Evolutionary conservation across 2,329 filamentous ascomycete species (phyloP).

Genomic region (Fusarium liriodendri): DNA sequence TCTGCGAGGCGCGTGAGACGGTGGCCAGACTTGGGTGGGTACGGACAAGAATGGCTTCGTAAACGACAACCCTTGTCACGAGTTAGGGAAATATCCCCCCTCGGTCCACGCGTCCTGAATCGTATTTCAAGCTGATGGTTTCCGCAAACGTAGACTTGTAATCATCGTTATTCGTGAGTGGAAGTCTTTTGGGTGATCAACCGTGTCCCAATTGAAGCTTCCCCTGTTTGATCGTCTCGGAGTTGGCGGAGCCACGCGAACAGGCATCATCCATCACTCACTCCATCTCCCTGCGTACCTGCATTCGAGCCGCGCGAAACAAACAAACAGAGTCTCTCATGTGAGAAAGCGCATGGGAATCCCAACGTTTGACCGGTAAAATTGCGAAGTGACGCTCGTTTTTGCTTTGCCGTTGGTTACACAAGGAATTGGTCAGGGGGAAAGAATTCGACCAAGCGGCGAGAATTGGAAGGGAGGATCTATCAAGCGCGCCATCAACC

Average conservation of each 20-base stretch:
- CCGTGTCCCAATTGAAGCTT: background rate
- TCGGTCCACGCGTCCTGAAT: conserved; percentile 14
- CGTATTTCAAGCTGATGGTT: conserved; percentile 28
- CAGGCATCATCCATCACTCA: conserved; percentile 13
- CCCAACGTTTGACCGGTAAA: background rate
- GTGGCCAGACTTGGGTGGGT: conserved; percentile 37
- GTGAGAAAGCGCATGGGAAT: background rate
- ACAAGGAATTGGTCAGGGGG: background rate
- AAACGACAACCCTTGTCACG: conserved; percentile 39
- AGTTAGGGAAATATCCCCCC: conserved; percentile 34
- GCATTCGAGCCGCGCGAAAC: background rate
- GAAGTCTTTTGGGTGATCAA: background rate
- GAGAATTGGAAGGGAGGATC: conserved; percentile 7
- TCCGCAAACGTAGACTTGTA: conserved; percentile 5
- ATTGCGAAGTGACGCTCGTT: background rate
- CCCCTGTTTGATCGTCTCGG: conserved; percentile 1
- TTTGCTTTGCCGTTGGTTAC: background rate
- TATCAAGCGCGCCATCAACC: background rate
- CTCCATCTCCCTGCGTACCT: background rate
- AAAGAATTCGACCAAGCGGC: background rate
- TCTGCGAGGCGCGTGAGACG: conserved; percentile 26
- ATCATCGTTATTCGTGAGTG: conserved; percentile 4
- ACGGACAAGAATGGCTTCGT: conserved; percentile 28
- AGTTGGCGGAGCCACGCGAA: conserved; percentile 10
- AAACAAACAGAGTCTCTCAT: background rate